These are phyloP conservation scores for Physcia stellaris DNA, from an alignment of 495 filamentous ascomycete species.

Conservation along the genomic window DNA sequence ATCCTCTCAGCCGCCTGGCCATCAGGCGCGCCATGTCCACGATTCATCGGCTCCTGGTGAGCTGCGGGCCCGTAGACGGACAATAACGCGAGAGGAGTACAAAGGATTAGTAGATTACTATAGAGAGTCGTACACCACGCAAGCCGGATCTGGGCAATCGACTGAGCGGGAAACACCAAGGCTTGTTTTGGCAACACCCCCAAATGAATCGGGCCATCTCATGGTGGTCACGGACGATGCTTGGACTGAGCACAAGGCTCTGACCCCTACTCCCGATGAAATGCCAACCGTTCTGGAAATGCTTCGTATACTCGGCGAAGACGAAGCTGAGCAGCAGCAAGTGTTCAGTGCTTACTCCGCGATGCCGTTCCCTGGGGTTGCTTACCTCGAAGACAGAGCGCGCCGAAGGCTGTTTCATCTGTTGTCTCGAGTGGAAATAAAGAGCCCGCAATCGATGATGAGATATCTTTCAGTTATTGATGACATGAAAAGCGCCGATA, in stretches of 20 bases:
- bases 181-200: not conserved
- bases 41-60: slow-evolving; percentile 1
- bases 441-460: slow-evolving; percentile 47
- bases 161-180: too few relatives aligned
- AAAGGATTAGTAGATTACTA: slow-evolving; percentile 15
- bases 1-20: not conserved
- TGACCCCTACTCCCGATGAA: too few relatives aligned
- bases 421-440: slow-evolving; percentile 48
- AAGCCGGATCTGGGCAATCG: not conserved
- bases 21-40: slow-evolving; percentile 1
- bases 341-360: slow-evolving; percentile 47
- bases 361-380: slow-evolving; percentile 51
- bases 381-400: slow-evolving; percentile 40
- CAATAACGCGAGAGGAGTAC: slow-evolving; percentile 14
- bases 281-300: slow-evolving; percentile 24
- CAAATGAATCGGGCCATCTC: too few relatives aligned
- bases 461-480: slow-evolving; percentile 73
- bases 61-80: not conserved
- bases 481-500: slow-evolving; percentile 56
- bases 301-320: slow-evolving; percentile 26
- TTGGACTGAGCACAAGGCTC: too few relatives aligned
- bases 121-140: slow-evolving; percentile 6
- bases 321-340: slow-evolving; percentile 33
- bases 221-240: too few relatives aligned
- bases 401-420: slow-evolving; percentile 53